Conservation (phyloP, 1,139 yeast species). For the Wickerhamomyces sp. region DNA sequence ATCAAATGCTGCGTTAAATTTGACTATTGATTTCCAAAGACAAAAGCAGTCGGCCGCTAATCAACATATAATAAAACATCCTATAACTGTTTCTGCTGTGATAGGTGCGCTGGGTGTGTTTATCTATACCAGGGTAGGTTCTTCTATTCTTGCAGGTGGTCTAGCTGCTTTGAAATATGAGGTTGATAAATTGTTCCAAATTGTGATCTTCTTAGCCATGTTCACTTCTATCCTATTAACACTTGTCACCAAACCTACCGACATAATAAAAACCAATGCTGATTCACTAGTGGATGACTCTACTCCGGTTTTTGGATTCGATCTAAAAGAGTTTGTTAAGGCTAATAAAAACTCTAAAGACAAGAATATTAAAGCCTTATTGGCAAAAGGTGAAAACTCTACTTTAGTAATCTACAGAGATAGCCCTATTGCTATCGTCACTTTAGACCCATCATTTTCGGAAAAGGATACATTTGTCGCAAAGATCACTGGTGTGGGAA, state of each 20-base stretch:
- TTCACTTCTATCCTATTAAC: constrained; percentile 26
- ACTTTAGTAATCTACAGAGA: constrained; percentile 56
- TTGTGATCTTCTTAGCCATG: constrained; percentile 23
- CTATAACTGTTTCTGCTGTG: constrained; percentile 29
- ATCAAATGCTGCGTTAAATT: constrained; percentile 54
- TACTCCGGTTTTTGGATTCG: constrained; percentile 47
- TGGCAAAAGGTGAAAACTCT: constrained; percentile 41
- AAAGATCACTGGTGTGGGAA: constrained; percentile 53
- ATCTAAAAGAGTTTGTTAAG: constrained; percentile 43
- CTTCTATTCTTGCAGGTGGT: constrained; percentile 25
- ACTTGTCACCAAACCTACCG: constrained; percentile 30
- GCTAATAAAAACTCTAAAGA: constrained; percentile 26
- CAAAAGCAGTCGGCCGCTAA: constrained; percentile 53
- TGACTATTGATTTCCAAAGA: constrained; percentile 61
- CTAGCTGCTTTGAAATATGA: constrained; percentile 31
- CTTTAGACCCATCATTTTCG: constrained; percentile 33
- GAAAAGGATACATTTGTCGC: constrained; percentile 38
- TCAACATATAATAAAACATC: constrained; percentile 45
- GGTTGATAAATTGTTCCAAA: constrained; percentile 31
- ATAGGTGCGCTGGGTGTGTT: constrained; percentile 24
- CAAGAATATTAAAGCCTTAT: constrained; percentile 28
- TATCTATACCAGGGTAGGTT: constrained; percentile 29
- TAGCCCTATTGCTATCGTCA: constrained; percentile 60
- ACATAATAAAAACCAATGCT: constrained; percentile 40
- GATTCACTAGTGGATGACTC: constrained; percentile 43